Evolutionary conservation across 2,329 filamentous ascomycete species (phyloP), one percentile per base, ranked within the genome.

Genomic region (Botryosphaeria dothidea): DNA sequence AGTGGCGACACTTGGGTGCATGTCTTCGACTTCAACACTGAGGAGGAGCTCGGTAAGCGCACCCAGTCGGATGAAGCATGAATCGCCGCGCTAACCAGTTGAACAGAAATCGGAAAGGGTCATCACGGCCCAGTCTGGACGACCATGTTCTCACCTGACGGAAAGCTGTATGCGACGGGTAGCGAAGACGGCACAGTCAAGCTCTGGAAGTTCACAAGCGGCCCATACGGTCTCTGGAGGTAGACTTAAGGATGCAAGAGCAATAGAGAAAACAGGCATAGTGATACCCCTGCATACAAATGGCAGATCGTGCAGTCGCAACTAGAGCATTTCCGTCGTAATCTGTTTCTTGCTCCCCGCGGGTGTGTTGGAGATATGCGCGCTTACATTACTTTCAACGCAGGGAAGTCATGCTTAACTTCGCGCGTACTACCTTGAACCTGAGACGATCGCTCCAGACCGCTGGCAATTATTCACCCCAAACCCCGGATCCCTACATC

Each of bases 101-200:
- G 9, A 7, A 9, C 67, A 90, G 95, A 98, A 76, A 90, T 94
- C 13, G 92, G 96, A 81, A 97, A 97, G 79, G 95, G 95, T 25
- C 95, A 99, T 71, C 95, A 99, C 73, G 95, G 95, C 1, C 94
- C 94, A 1, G 95, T 99, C 67, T 99, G 95, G 95, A 97, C 93
- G 5, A 89, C 96, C 66, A 90, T 90, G 65, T 99, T 97, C 78
- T 95, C 93, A 0, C 95, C 95, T 0, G 95, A 99, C 73, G 93
- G 93, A 52, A 97, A 96, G 75, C 82, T 99, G 7, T 99, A 98
- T 75, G 95, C 93, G 1, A 99, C 95, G 1, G 95, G 92, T 31
- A 97, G 93, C 56, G 95, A 99, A 76, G 95, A 99, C 73, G 95
- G 95, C 45, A 99, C 95, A 0, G 96, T 99, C 77, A 99, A 99